phyloP scores from a whole-genome alignment of 805 yeast species.

The Starmerella floricola region DNA sequence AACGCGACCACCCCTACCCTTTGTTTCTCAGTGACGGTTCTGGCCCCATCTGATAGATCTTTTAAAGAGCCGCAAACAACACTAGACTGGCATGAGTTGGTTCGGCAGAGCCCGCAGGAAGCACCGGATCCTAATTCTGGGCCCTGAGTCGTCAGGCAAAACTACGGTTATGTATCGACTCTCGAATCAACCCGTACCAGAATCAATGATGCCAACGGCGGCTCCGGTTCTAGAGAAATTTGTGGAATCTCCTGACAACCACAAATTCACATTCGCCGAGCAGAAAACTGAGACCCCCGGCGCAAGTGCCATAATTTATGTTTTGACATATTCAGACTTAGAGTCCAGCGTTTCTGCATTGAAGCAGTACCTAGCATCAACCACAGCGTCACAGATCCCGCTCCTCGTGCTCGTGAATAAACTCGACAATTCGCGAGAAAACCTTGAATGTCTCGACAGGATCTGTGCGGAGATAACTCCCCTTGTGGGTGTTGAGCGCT shows the following conservation, averaged over 20 bases:
- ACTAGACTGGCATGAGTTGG: slow-evolving; percentile 14
- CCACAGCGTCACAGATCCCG: slow-evolving; percentile 6
- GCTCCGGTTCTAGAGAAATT: slow-evolving; percentile 13
- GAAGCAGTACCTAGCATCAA: neutral
- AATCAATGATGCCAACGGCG: slow-evolving; percentile 17
- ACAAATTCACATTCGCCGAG: slow-evolving; percentile 11
- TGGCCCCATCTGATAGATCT: no score
- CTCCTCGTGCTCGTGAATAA: slow-evolving; percentile 16
- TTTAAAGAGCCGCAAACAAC: no score
- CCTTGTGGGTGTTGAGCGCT: slow-evolving; percentile 10
- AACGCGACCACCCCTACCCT: no score
- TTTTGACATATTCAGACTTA: slow-evolving; percentile 2
- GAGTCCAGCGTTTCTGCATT: slow-evolving; percentile 1
- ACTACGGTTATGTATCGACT: slow-evolving; percentile 18
- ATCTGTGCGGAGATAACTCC: slow-evolving; percentile 27
- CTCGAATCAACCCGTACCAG: slow-evolving; percentile 17
- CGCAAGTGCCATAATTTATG: slow-evolving; percentile 14
- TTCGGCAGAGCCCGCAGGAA: slow-evolving; percentile 8
- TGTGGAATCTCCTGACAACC: slow-evolving; percentile 7
- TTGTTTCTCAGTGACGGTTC: no score
- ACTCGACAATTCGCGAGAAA: slow-evolving; percentile 8
- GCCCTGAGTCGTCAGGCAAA: slow-evolving; percentile 13
- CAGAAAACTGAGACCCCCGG: slow-evolving; percentile 13
- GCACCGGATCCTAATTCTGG: slow-evolving; percentile 13
- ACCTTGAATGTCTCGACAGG: slow-evolving; percentile 27